Evolutionary conservation across 23 red algal species (phyloP).

Genomic region (Chondrus crispus): DNA sequence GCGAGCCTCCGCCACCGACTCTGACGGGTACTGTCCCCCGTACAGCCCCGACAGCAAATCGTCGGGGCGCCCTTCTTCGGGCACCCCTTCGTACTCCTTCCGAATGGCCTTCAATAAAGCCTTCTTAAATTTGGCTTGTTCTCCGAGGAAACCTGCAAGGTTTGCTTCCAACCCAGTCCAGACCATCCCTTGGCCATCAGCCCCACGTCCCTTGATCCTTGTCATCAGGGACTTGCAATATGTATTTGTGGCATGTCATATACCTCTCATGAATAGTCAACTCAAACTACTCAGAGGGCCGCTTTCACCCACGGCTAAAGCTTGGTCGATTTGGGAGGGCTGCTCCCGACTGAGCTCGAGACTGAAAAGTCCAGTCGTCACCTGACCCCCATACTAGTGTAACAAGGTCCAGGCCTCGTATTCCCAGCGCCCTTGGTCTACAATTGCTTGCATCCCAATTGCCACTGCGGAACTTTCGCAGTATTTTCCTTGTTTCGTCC

Average conservation of each 20-base stretch:
- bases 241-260: no score
- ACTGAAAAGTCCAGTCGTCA: conserved; percentile 1
- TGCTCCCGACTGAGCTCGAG: background rate
- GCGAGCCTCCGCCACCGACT: no score
- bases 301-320: no score
- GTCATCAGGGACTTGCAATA: no score
- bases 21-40: background rate
- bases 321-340: conserved; percentile 16
- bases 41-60: background rate
- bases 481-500: no score
- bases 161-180: background rate
- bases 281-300: no score
- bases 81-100: background rate
- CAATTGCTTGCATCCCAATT: no score
- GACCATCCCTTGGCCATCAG: background rate
- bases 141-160: background rate
- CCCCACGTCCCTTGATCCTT: no score
- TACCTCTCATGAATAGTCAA: no score
- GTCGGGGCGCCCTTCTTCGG: background rate
- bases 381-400: background rate
- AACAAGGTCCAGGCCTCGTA: conserved; percentile 17
- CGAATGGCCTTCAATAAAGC: background rate
- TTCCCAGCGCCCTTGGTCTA: no score
- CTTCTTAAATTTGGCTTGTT: background rate
- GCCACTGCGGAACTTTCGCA: no score